Evolutionary conservation across 2,329 filamentous ascomycete species (phyloP).

Genomic region (Cytospora piceae): DNA sequence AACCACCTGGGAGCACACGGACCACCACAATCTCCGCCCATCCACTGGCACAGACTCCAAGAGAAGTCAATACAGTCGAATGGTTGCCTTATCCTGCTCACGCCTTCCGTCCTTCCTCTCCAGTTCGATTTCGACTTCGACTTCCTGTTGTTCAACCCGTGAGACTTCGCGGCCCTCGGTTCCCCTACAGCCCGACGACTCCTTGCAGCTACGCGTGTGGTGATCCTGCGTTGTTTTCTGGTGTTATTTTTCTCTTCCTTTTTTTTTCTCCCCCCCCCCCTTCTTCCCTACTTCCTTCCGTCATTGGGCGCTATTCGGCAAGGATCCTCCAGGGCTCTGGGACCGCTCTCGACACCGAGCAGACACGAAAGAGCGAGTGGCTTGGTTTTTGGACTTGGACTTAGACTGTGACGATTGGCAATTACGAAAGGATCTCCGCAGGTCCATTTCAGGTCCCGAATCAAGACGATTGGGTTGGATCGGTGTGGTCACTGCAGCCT

Average conservation of each 20-base stretch:
- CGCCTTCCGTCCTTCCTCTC: constrained; percentile 13
- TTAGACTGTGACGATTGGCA: neutral
- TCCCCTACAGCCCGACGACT: neutral
- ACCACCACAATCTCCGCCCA: constrained; percentile 20
- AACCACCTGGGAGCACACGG: neutral
- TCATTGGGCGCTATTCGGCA: neutral
- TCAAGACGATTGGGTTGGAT: neutral
- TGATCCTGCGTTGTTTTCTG: neutral
- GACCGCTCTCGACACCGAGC: neutral
- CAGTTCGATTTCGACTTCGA: constrained; percentile 2
- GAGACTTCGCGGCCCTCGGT: neutral
- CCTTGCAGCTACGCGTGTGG: constrained; percentile 14
- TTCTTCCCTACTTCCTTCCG: neutral
- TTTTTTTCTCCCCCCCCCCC: no score
- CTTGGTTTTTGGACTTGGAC: neutral
- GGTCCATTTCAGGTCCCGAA: neutral
- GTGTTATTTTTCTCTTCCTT: neutral
- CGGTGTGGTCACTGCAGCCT: neutral
- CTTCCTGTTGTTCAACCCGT: constrained; percentile 2
- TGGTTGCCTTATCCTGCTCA: constrained; percentile 20
- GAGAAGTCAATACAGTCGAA: constrained; percentile 1
- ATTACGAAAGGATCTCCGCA: neutral
- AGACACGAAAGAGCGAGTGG: neutral
- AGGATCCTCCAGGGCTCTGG: neutral
- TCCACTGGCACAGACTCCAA: neutral